Evolutionary conservation across 306 rosid species (phyloP), one percentile per base, ranked within the genome.

Genomic region (Aeschynomene evenia): DNA sequence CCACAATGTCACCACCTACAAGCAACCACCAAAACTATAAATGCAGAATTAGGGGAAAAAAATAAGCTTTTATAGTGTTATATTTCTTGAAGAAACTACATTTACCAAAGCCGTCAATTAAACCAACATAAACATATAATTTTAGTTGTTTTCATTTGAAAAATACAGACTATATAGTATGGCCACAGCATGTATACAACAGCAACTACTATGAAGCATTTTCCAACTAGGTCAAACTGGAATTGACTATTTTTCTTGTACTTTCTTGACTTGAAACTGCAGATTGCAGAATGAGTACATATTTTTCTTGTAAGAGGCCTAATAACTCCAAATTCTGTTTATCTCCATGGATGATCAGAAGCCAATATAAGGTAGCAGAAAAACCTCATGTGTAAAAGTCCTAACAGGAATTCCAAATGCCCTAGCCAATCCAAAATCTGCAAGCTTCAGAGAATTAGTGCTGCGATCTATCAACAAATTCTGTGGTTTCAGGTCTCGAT

Each of bases 391-490:
- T n/a, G 98, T 93, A 79, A 93, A 90, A 63, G 97, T 88, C 80
- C 91, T 88, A 71, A 90, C 97, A 68, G 98, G 98, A 80, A 93
- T 93, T 69, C 98, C 98, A 86, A 93, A 93, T 49, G 97, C 98
- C 84, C 98, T 85, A 42, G 98, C 98, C 87, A 93, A 77, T 84
- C 98, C 98, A 76, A 93, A 93, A 74, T 93, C 98, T 64, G 98
- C 98, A 74, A 92, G 98, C 88, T 93, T 93, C 40, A 93, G 85
- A 19, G 91, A 77, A 78, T 93, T 93, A 80, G 79, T 79, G 75
- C 91, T 79, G 12, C 96, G 94, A 74, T 93, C 98, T 57, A 93
- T 88, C 89, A 93, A 86, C 78, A 93, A 70, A 84, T 93, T 93
- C 79, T 93, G 97, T 33, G 98, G 98, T 71, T 93, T 93, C 67